Conservation (phyloP, 306 rosid genomes). For the Prunus campanulata region DNA sequence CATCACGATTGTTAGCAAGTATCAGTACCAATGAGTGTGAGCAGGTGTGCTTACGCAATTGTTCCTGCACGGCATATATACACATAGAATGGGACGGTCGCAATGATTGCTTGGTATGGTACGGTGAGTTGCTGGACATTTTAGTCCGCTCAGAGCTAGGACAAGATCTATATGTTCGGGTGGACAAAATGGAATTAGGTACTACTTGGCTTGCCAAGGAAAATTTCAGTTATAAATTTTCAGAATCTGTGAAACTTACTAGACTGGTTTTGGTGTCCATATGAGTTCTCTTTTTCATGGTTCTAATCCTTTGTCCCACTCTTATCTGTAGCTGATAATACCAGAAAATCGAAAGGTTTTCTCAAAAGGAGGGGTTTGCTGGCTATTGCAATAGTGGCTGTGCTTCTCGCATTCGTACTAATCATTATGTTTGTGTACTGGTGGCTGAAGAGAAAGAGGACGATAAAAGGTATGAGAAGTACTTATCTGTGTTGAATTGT, state of each 20-base stretch:
- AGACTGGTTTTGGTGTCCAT: neutral
- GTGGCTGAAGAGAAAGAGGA: neutral
- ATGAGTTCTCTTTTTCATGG: neutral
- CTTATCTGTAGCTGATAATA: neutral
- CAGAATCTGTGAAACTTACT: too few relatives aligned
- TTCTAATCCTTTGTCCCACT: neutral
- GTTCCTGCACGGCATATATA: conserved; percentile 51
- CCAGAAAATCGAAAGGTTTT: neutral
- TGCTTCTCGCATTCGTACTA: neutral
- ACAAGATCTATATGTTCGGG: conserved; percentile 43
- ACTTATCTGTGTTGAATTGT: neutral
- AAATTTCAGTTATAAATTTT: neutral
- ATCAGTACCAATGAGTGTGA: conserved; percentile 29
- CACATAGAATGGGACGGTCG: conserved; percentile 16
- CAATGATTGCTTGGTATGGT: conserved; percentile 48
- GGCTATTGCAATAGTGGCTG: neutral
- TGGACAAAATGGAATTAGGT: conserved; percentile 26
- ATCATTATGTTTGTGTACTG: conserved; percentile 3
- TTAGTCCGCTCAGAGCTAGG: conserved; percentile 32
- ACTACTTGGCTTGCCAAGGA: neutral
- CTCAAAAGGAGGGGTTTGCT: neutral
- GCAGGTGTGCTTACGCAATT: conserved; percentile 39
- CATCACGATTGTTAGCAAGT: conserved; percentile 16
- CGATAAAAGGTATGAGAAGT: conserved; percentile 14
- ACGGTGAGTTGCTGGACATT: conserved; percentile 43